phyloP scores from a whole-genome alignment of 805 yeast species.

The Starmerella vitae region DNA sequence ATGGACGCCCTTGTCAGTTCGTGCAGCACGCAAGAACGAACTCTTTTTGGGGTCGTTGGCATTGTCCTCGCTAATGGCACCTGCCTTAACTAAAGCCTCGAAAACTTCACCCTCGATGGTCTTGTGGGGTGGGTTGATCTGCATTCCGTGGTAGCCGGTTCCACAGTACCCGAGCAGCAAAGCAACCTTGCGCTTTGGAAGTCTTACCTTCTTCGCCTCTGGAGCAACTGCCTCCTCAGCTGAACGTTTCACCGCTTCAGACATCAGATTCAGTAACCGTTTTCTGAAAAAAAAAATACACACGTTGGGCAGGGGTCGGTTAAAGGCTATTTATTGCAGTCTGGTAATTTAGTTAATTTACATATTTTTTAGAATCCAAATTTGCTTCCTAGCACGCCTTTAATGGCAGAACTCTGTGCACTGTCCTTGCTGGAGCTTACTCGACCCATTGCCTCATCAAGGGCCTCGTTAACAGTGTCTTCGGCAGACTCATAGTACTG shows the following conservation, averaged over 20 bases:
- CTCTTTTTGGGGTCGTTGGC: slow-evolving; percentile 77
- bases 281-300: slow-evolving; percentile 5
- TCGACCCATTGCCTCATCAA: slow-evolving; percentile 32
- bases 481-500: slow-evolving; percentile 22
- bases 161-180: slow-evolving; percentile 90
- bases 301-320: too few relatives aligned
- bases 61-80: slow-evolving; percentile 77
- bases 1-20: slow-evolving; percentile 93
- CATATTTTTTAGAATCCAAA: slow-evolving; percentile 18
- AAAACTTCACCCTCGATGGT: slow-evolving; percentile 87
- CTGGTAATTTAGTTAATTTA: too few relatives aligned
- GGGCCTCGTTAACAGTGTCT: slow-evolving; percentile 38
- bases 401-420: slow-evolving; percentile 17
- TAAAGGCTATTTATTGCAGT: too few relatives aligned
- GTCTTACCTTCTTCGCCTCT: slow-evolving; percentile 19
- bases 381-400: slow-evolving; percentile 18
- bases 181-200: slow-evolving; percentile 74
- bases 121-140: slow-evolving; percentile 70
- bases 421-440: slow-evolving; percentile 13
- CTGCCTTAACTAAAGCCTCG: slow-evolving; percentile 69
- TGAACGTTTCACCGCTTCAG: slow-evolving; percentile 8
- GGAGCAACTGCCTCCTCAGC: slow-evolving; percentile 6
- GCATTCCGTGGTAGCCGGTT: slow-evolving; percentile 95
- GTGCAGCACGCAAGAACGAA: slow-evolving; percentile 50
- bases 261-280: slow-evolving; percentile 3